Conservation (phyloP, 192 early-diverging fungal genomes). For the Entrophospora sp. region DNA sequence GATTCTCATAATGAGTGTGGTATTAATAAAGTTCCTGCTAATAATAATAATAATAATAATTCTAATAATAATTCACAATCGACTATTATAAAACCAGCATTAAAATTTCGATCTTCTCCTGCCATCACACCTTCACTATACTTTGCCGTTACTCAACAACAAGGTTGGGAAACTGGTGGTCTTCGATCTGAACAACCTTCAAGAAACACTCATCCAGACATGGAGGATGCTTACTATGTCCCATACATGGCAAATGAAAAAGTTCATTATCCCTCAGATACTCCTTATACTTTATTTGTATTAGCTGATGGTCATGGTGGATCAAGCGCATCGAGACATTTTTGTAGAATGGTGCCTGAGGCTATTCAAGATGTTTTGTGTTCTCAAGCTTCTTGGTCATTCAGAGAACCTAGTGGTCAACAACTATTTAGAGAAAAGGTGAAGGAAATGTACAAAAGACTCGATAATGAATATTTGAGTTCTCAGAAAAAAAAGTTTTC, state of each 20-base stretch:
- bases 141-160: conserved; percentile 2
- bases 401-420: not conserved
- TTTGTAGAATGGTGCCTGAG: not conserved
- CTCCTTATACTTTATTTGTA: not conserved
- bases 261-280: not conserved
- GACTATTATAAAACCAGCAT: too few species aligned
- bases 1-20: too few species aligned
- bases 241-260: not conserved
- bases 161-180: conserved; percentile 3
- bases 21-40: too few species aligned
- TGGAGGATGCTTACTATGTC: conserved; percentile 3
- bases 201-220: not conserved
- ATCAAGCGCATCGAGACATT: not conserved
- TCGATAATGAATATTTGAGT: not conserved
- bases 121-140: not conserved
- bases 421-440: not conserved
- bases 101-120: too few species aligned
- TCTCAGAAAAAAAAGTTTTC: not conserved
- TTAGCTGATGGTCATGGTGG: conserved; percentile 7
- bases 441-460: not conserved
- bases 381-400: not conserved
- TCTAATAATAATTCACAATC: too few species aligned
- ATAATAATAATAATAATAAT: too few species aligned
- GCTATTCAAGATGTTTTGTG: not conserved
- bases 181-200: not conserved